phyloP scores from a whole-genome alignment of 345 rosid genomes.

The Crucihimalaya himalaica region DNA sequence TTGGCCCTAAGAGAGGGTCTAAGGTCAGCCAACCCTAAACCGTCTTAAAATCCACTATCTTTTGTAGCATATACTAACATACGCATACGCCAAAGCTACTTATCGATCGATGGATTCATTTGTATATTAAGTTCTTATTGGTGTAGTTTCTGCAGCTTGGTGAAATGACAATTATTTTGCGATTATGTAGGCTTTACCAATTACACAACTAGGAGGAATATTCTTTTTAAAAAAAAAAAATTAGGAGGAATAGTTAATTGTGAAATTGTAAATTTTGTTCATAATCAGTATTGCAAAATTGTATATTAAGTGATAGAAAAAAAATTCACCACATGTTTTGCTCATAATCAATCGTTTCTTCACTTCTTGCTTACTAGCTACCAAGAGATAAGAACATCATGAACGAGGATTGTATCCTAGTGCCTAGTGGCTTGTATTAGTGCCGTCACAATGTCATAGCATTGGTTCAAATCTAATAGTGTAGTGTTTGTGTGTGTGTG shows the following conservation, averaged over 20 bases:
- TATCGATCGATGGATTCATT: not conserved
- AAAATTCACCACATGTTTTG: not conserved
- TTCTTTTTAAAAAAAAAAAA: not conserved
- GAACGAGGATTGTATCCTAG: too few species aligned
- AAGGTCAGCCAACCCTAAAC: conserved; percentile 52
- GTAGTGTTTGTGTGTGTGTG: not conserved
- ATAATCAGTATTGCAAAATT: not conserved
- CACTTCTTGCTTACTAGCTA: too few species aligned
- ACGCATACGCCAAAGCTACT: not conserved
- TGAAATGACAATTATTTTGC: too few species aligned
- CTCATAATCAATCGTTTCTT: not conserved
- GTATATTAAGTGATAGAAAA: not conserved
- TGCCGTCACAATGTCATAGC: too few species aligned
- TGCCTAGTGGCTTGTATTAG: too few species aligned
- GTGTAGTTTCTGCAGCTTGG: too few species aligned
- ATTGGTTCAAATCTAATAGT: not conserved
- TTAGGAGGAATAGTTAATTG: not conserved
- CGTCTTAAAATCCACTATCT: not conserved
- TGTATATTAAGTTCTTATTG: too few species aligned
- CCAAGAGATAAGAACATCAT: too few species aligned
- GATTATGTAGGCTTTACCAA: too few species aligned
- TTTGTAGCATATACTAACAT: not conserved
- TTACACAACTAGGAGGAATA: not conserved
- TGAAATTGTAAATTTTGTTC: not conserved
- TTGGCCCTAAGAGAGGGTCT: conserved; percentile 94